These are phyloP conservation scores for Prunus armeniaca DNA, from an alignment of 306 rosid species.

Conservation along the genomic window DNA sequence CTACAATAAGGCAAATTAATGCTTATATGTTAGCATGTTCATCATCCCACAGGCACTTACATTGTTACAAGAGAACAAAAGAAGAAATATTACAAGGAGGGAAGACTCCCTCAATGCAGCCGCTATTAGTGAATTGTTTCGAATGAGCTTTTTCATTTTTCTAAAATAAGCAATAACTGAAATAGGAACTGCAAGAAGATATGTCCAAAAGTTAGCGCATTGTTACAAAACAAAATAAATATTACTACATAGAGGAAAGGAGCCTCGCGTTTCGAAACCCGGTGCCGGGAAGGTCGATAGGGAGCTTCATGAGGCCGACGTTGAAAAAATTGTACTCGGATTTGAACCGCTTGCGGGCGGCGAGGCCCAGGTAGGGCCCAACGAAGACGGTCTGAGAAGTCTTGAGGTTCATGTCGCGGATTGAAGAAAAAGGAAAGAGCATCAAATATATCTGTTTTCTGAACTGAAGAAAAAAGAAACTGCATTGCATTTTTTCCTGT, in stretches of 20 bases:
- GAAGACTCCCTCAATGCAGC: constrained; percentile 83
- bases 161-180: constrained; percentile 74
- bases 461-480: too few relatives aligned
- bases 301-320: too few relatives aligned
- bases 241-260: neutral
- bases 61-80: constrained; percentile 14
- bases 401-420: too few relatives aligned
- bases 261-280: too few relatives aligned
- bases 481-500: too few relatives aligned
- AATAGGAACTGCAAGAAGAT: constrained; percentile 67
- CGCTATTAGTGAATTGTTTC: constrained; percentile 46
- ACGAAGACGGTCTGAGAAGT: too few relatives aligned
- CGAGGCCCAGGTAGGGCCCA: too few relatives aligned
- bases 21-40: constrained; percentile 17
- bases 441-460: too few relatives aligned
- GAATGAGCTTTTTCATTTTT: constrained; percentile 74
- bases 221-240: neutral
- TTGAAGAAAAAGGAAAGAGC: too few relatives aligned
- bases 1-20: constrained; percentile 33
- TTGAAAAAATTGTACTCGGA: too few relatives aligned
- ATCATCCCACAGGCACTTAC: constrained; percentile 21
- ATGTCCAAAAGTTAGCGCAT: neutral
- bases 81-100: constrained; percentile 54
- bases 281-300: too few relatives aligned
- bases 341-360: too few relatives aligned